These are phyloP conservation scores for Corynascus novoguineensis DNA, from an alignment of 495 filamentous ascomycete species.

Conservation along the genomic window DNA sequence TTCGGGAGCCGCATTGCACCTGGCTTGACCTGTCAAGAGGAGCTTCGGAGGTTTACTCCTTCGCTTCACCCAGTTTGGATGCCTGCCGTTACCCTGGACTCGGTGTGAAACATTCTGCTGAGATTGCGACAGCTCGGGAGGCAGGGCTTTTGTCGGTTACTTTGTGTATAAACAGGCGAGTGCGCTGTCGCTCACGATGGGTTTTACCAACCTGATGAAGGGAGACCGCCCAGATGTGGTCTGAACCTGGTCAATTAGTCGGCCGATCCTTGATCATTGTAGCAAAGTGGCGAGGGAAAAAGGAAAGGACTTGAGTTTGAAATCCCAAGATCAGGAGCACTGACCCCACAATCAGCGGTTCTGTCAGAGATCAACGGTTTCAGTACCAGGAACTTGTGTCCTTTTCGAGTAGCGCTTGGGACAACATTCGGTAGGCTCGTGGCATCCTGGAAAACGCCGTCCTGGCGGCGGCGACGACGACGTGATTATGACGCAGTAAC, in stretches of 20 bases:
- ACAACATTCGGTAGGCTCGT: not conserved
- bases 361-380: constrained; percentile 1
- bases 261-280: too few relatives aligned
- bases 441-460: not conserved
- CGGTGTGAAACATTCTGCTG: too few relatives aligned
- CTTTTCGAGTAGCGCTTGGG: not conserved
- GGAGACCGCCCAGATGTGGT: too few relatives aligned
- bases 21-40: not conserved
- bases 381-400: not conserved
- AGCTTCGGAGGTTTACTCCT: not conserved
- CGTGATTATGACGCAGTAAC: too few relatives aligned
- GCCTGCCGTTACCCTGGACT: not conserved
- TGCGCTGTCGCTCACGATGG: too few relatives aligned
- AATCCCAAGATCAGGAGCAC: not conserved
- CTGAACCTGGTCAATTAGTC: too few relatives aligned
- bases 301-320: not conserved
- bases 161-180: too few relatives aligned
- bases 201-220: not conserved
- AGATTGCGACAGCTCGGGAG: too few relatives aligned
- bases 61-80: not conserved
- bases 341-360: not conserved
- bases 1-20: not conserved
- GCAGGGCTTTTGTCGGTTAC: too few relatives aligned
- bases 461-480: too few relatives aligned
- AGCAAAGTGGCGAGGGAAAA: not conserved